Evolutionary conservation across 345 rosid genomes (phyloP), one percentile per base, ranked within the genome.

Genomic region (Ceriops decandra): DNA sequence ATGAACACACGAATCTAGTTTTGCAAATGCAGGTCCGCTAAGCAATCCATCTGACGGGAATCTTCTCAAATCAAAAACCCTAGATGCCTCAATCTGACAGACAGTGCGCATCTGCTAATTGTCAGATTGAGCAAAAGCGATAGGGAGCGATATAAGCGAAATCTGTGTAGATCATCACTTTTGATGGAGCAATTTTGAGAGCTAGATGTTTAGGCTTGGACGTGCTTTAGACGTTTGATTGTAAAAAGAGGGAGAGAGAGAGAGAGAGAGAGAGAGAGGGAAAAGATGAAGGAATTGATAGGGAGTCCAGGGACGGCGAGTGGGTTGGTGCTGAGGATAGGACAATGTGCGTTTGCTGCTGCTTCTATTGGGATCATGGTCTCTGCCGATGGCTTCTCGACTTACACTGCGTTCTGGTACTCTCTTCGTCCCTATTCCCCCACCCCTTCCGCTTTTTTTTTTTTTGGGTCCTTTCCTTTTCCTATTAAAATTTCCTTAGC

Each of bases 271-370:
- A 49, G 46, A 68, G 11, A 62, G 35, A 30, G 57, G 38, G 49
- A 3, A 3, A 58, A 68, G 58, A 75, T 78, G 85, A 82, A 78
- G 77, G 74, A 82, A 27, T 46, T 82, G 77, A 64, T 79, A 53
- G 85, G 85, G 60, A 66, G 83, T 66, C 85, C 85, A 63, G 85
- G 85, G 81, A 74, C 66, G 35, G 69, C 71, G 68, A 76, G 85
- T 74, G 81, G 85, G 60, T 65, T 82, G 46, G 70, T 71, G 46
- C 31, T 82, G 72, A 76, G 85, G 62, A 46, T 76, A 10, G 85
- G 83, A 51, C 85, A 82, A 66, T 82, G 64, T 63, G 57, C 31
- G 20, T 74, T 79, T 69, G 83, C 83, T 35, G 79, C 81, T 33
- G 79, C 83, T 76, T 82, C 85, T 10, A 75, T 74, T 65, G 82